Percentiles rank a stretch among this genome's conserved stretches.
These are phyloP conservation scores for Fusarium armeniacum DNA, from an alignment of 2,329 filamentous ascomycete species.

Conservation along the genomic window DNA sequence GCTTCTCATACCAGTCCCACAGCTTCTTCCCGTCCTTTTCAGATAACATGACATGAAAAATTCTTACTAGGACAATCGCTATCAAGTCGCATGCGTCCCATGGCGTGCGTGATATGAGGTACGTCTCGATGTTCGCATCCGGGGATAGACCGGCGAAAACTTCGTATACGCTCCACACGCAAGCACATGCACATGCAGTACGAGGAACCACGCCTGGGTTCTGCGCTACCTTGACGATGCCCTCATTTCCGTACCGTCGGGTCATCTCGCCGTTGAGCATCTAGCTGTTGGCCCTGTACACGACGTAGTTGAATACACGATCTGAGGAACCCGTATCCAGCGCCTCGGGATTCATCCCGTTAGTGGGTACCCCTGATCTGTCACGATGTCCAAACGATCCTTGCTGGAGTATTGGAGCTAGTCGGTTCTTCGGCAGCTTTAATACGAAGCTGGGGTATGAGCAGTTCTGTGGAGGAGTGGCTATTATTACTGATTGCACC, in stretches of 20 bases:
- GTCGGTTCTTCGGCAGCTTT: conserved; percentile 37
- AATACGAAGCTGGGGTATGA: conserved; percentile 53
- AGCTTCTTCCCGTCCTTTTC: conserved; percentile 43
- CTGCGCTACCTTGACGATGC: conserved; percentile 51
- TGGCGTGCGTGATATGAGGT: conserved; percentile 52
- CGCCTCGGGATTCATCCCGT: conserved; percentile 50
- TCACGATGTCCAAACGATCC: conserved; percentile 53
- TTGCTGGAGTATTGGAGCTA: conserved; percentile 41
- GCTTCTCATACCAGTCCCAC: conserved; percentile 52
- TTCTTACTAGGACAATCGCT: conserved; percentile 45
- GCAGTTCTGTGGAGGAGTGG: conserved; percentile 54
- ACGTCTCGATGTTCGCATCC: conserved; percentile 53
- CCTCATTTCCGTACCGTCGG: conserved; percentile 41
- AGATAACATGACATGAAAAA: conserved; percentile 45
- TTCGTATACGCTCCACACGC: conserved; percentile 58
- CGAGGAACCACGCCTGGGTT: conserved; percentile 54
- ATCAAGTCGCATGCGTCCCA: conserved; percentile 42
- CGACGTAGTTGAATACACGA: conserved; percentile 49
- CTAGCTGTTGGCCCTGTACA: conserved; percentile 56
- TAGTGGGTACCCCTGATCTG: conserved; percentile 44
- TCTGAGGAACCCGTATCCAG: conserved; percentile 44
- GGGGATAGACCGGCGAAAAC: conserved; percentile 57
- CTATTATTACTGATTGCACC: conserved; percentile 52
- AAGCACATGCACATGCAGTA: conserved; percentile 52
- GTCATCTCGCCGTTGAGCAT: conserved; percentile 53